Evolutionary conservation across 805 yeast genomes (phyloP), one percentile per base, ranked within the genome.

Genomic region (Helenozyma rhizophorensis): DNA sequence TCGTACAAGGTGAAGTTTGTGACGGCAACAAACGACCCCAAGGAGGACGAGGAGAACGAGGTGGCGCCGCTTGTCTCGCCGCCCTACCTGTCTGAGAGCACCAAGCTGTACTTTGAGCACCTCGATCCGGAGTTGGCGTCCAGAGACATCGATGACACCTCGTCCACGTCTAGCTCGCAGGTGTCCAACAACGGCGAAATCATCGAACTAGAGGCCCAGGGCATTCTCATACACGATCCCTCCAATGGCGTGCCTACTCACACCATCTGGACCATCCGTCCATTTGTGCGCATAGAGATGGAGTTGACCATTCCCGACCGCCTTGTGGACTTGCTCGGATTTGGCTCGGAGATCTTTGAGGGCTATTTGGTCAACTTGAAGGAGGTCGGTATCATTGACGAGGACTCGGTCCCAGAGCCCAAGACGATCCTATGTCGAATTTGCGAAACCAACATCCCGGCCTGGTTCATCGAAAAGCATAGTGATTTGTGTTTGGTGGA

Each of bases 391-490:
- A 66, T 80, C 11, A 67, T 78, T 2, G 83, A 82, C 44, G 83
- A 79, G 48, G 68, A 60, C 9, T 65, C 69, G 37, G 69, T 86
- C 0, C 95, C 96, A 0, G 72, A 77, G n/a, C 96, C 96, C 1
- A 80, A 80, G 15, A 71, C 78, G 36, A 87, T 84, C 23, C 62
- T 93, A 21, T 93, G 99, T 56, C 72, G 96, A 29, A 88, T 93
- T 17, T 93, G 99, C 59, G 99, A 93, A 51, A 78, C 79, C 19
- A 74, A 74, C 29, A 79, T 88, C n/a, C 96, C 95, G 4, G 83
- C 88, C 4, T 93, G 98, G 98, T 93, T 95, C 83, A 67, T 93
- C 24, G 98, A 90, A 48, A 73, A 80, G 30, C 99, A 93, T 58
- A 81, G 90, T 1, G 93, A 88, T 50, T 62, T 84, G 28, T 93